These are phyloP conservation scores for Nectriaceae sp. DNA, from an alignment of 2,329 filamentous ascomycete species.

Conservation along the genomic window DNA sequence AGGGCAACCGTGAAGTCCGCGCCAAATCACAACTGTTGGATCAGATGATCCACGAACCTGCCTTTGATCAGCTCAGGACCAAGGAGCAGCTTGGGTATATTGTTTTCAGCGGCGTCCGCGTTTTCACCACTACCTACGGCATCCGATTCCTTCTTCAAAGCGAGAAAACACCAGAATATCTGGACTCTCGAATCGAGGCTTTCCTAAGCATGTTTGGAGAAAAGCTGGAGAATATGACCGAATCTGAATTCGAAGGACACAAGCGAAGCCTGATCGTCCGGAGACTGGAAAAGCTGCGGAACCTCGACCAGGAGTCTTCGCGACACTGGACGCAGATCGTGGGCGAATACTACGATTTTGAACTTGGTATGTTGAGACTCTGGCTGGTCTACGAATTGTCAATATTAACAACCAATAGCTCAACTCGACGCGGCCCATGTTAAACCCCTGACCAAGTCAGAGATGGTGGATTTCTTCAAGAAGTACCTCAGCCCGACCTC, in stretches of 20 bases:
- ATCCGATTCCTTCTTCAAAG: slow-evolving; percentile 93
- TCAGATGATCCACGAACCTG: slow-evolving; percentile 90
- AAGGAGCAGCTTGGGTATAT: slow-evolving; percentile 98
- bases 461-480: slow-evolving; percentile 79
- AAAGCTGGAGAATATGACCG: slow-evolving; percentile 72
- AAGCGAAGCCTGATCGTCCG: slow-evolving; percentile 88
- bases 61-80: slow-evolving; percentile 91
- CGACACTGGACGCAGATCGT: slow-evolving; percentile 85
- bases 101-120: slow-evolving; percentile 79
- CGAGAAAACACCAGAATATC: slow-evolving; percentile 79
- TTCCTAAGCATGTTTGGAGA: slow-evolving; percentile 73
- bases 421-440: slow-evolving; percentile 77
- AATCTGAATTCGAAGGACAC: slow-evolving; percentile 84
- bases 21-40: slow-evolving; percentile 81
- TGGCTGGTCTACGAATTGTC: neutral
- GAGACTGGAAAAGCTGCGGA: slow-evolving; percentile 88
- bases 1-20: slow-evolving; percentile 67
- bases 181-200: slow-evolving; percentile 84
- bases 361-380: slow-evolving; percentile 63
- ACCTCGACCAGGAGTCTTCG: slow-evolving; percentile 79
- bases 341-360: slow-evolving; percentile 87
- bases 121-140: slow-evolving; percentile 75
- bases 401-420: slow-evolving; percentile 45
- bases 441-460: slow-evolving; percentile 72
- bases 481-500: slow-evolving; percentile 77